Percentiles rank a stretch among this genome's conserved stretches.
Evolutionary conservation across 1,284 basidiomycete genomes (phyloP).

Genomic region (Microbotryum silenes-acaulis): DNA sequence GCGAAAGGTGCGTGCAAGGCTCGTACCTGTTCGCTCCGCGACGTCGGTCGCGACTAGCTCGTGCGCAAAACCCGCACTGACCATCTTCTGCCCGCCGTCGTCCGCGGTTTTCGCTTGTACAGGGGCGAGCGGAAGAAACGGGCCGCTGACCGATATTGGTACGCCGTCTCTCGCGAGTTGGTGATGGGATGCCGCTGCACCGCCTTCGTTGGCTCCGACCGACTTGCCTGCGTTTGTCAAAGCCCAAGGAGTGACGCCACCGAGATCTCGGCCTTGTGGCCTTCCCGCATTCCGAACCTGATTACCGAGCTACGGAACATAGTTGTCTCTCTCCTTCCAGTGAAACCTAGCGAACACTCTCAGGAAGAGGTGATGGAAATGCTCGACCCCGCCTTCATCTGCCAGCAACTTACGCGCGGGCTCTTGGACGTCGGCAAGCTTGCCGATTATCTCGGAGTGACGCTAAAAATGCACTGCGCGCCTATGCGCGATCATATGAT

Average conservation of each 20-base stretch:
- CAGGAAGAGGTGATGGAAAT: conserved; percentile 43
- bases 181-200: conserved; percentile 75
- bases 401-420: conserved; percentile 63
- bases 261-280: conserved; percentile 39
- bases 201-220: conserved; percentile 48
- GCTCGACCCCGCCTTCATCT: conserved; percentile 55
- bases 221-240: conserved; percentile 29
- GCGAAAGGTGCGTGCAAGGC: conserved; percentile 33
- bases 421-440: conserved; percentile 75
- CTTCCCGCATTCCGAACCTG: conserved; percentile 65
- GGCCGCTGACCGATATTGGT: conserved; percentile 74
- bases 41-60: background rate
- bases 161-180: conserved; percentile 67
- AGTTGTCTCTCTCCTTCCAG: conserved; percentile 66
- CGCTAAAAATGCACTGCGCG: conserved; percentile 83
- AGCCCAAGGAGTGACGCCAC: conserved; percentile 36
- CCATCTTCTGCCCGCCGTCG: conserved; percentile 39
- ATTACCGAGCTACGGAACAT: conserved; percentile 72
- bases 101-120: conserved; percentile 57
- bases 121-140: conserved; percentile 67
- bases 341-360: conserved; percentile 40
- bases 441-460: conserved; percentile 67
- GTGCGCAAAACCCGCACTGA: background rate
- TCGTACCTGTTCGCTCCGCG: too few relatives aligned
- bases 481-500: conserved; percentile 81